Evolutionary conservation across 805 yeast species (phyloP), one percentile per base, ranked within the genome.

Genomic region (Komagataella pseudopastoris): DNA sequence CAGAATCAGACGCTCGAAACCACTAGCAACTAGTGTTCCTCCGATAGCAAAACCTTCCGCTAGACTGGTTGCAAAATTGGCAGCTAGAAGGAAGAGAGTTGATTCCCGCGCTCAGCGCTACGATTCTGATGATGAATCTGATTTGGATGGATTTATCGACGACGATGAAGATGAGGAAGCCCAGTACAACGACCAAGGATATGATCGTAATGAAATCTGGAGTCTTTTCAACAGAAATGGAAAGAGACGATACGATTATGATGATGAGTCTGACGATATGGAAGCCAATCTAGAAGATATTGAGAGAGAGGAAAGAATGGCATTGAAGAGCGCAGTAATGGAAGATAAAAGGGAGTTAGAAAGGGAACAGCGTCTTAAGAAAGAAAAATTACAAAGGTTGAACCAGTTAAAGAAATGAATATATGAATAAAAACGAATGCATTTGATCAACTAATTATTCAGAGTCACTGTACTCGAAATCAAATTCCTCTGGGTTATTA

Each of bases 201-300:
- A 85, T 56, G 86, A 87, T 58, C 69, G 91, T 47, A 89, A 85
- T 56, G 96, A 89, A 64, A 90, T 91, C 48, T 88, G 96, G 96
- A 78, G 81, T 17, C 76, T 91, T 65, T 85, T 90, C 64, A 83
- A 80, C 60, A 73, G 77, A 53, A 88, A 89, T 3, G 74, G 73
- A 53, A 71, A 74, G 51, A 70, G 88, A 47, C 58, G 69, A 0
- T 65, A 69, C 23, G 65, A 67, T 44, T 72, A 74, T 51, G 80
- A 76, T 51, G 77, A 73, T 51, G 74, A 76, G 6, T 77, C 76
- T 36, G 81, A 75, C 53, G 88, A 87, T 59, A 91, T 93, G 97
- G 98, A 91, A 62, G 96, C 96, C 2, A 84, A 93, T 1, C 97
- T 96, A 23, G 82, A 82, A 23, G 97, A 91, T 56, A 80, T 93